Base-by-base conservation (phyloP, 768 basidiomycete genomes). In the Megacollybia marginata region DNA sequence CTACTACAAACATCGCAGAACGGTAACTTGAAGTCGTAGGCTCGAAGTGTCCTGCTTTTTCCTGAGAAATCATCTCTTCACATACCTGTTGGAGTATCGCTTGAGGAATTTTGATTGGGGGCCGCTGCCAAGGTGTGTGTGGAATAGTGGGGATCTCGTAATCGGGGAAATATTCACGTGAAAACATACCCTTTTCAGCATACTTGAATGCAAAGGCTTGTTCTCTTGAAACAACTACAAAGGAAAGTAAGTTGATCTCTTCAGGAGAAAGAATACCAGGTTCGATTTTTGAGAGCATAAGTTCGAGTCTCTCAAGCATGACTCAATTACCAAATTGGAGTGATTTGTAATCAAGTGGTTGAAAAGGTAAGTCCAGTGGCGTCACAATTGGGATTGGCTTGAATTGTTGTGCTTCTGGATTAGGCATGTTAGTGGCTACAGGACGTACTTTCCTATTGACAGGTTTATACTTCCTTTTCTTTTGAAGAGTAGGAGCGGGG, bases 381-480 rank as follows among this genome's bases (percentile, higher is more conserved):
- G 48, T 13, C 1, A 54, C 16, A 2, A 45, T 20, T 9, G 52
- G 44, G 13, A 64, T 55, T 9, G 55, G 46, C 40, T 52, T 16
- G 43, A 53, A 50, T 32, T n/a, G n/a, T n/a, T n/a, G n/a, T n/a
- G n/a, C n/a, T n/a, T n/a, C n/a, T n/a, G n/a, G n/a, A n/a, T n/a
- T 42, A 11, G 59, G 63, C 54, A 62, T 59, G 43, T 57, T 55
- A 0, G 61, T 61, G 0, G 61, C 54, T 2, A 65, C 62, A 1
- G 65, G 62, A 2, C 57, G 32, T 5, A 63, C 60, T 46, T 63
- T 63, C 1, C 54, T 44, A 23, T 62, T 55, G 0, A 65, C 62
- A 0, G 61, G 60, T 45, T 66, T 67, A 50, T 66, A 65, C 35
- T n/a, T n/a, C n/a, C n/a, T n/a, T n/a, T 54, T 58, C 4, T 43